These are phyloP conservation scores for Talaromyces borbonicus DNA, from an alignment of 495 filamentous ascomycete species.

Conservation along the genomic window DNA sequence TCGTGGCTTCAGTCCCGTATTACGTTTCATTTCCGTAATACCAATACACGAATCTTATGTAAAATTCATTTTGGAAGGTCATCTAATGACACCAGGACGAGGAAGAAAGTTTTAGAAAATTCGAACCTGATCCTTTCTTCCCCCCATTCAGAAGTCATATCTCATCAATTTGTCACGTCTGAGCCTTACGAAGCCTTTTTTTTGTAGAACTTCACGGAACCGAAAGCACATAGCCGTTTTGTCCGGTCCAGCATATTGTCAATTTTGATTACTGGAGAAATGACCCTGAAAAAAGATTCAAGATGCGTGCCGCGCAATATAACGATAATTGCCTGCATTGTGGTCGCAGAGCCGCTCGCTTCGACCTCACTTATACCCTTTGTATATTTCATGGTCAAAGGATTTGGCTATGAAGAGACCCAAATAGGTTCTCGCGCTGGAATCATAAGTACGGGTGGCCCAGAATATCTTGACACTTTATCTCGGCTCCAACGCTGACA, in stretches of 20 bases:
- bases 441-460: not conserved
- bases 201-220: no score
- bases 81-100: not conserved
- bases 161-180: no score
- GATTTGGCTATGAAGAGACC: not conserved
- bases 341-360: constrained; percentile 2
- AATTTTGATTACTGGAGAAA: no score
- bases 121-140: not conserved
- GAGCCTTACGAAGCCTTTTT: no score
- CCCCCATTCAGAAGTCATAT: not conserved
- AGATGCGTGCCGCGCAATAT: not conserved
- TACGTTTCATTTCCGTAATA: not conserved
- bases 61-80: not conserved
- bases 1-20: not conserved
- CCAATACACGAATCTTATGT: not conserved
- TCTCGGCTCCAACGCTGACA: not conserved
- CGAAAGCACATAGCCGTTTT: no score
- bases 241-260: no score
- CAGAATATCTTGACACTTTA: not conserved
- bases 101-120: not conserved
- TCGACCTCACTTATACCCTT: not conserved
- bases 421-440: not conserved
- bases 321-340: constrained; percentile 2
- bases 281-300: not conserved
- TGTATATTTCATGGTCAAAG: constrained; percentile 4